Evolutionary conservation across 306 rosid species (phyloP).

Genomic region (Heteromeles arbutifolia): DNA sequence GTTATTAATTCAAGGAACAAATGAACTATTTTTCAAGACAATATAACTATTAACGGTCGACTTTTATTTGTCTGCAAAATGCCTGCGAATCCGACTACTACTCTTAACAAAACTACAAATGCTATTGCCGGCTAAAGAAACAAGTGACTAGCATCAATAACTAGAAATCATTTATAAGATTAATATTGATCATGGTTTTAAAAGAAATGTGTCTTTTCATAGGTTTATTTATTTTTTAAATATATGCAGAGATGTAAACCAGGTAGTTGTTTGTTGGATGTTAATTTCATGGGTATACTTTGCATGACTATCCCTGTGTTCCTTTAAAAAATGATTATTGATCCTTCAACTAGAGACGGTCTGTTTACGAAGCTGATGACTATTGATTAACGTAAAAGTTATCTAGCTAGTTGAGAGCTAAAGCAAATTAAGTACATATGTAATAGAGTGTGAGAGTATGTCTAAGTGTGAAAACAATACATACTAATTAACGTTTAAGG

Average conservation of each 20-base stretch:
- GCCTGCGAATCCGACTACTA: neutral
- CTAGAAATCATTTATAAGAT: neutral
- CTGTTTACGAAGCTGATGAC: too few relatives aligned
- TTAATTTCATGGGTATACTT: neutral
- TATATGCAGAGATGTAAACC: neutral
- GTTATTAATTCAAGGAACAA: neutral
- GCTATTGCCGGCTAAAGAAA: neutral
- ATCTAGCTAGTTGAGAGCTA: neutral
- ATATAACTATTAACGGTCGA: neutral
- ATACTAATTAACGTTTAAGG: too few relatives aligned
- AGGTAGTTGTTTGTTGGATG: neutral
- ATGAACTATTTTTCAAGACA: neutral
- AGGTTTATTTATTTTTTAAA: too few relatives aligned
- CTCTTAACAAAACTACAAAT: neutral
- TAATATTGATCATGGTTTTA: neutral
- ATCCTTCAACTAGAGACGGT: neutral
- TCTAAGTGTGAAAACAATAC: too few relatives aligned
- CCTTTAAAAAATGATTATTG: neutral
- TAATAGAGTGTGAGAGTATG: too few relatives aligned
- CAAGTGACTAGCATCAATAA: neutral
- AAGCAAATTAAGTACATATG: too few relatives aligned
- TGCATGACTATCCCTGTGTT: neutral
- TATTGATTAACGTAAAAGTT: too few relatives aligned
- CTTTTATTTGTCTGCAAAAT: neutral
- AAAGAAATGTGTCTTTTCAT: neutral